These are phyloP conservation scores for Ogataea siamensis DNA, from an alignment of 805 yeast species.

Conservation along the genomic window DNA sequence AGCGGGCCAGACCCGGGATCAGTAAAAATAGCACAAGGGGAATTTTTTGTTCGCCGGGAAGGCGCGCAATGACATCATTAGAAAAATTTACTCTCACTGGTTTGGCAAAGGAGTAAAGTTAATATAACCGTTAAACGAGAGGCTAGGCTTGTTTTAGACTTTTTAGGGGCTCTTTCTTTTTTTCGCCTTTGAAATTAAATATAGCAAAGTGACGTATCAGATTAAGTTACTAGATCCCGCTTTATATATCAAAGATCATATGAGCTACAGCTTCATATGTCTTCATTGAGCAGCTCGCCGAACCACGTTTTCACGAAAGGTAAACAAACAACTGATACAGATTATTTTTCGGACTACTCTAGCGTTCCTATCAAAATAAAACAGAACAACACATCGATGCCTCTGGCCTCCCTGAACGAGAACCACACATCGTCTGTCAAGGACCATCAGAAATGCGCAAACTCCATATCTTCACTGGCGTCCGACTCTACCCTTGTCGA, in stretches of 20 bases:
- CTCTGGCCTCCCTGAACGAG: constrained; percentile 4
- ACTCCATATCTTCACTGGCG: constrained; percentile 22
- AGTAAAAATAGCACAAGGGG: constrained; percentile 6
- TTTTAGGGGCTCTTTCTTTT: constrained; percentile 10
- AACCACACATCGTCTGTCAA: constrained; percentile 3
- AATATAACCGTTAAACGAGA: background rate
- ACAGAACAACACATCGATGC: background rate
- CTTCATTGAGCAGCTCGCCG: constrained; percentile 19
- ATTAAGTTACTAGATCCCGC: background rate
- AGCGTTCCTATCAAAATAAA: background rate
- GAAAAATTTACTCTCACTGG: background rate
- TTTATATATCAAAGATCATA: constrained; percentile 1
- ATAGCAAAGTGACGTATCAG: constrained; percentile 6
- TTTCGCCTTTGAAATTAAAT: constrained; percentile 6
- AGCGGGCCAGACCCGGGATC: background rate
- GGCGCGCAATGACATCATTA: constrained; percentile 7
- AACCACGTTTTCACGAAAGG: constrained; percentile 12
- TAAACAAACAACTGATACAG: constrained; percentile 1
- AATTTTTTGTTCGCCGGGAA: constrained; percentile 1
- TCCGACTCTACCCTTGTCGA: constrained; percentile 25
- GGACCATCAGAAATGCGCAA: constrained; percentile 19
- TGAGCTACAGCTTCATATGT: constrained; percentile 10
- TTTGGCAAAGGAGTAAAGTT: background rate
- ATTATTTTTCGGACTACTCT: constrained; percentile 6
- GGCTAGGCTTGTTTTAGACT: constrained; percentile 4